Evolutionary conservation across 2,329 filamentous ascomycete genomes (phyloP), one percentile per base, ranked within the genome.

Genomic region (Claviceps sp.): DNA sequence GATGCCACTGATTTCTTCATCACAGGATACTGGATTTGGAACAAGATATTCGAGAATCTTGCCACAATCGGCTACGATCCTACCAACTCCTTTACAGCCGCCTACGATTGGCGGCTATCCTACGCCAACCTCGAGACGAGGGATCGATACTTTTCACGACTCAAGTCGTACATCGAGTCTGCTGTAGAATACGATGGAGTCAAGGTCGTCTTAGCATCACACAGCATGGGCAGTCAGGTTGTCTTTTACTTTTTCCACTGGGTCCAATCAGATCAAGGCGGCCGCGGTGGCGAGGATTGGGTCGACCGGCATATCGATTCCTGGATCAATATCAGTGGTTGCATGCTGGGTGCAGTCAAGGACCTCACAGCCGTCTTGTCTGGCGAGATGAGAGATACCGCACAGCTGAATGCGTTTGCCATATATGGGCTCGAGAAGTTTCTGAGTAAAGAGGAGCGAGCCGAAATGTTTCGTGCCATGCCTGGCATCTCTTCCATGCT

Each of bases 241-340:
- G 72, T 94, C 5, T 91, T 94, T 67, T 94, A 85, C 65, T 86
- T 84, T 60, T 79, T 90, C 55, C 81, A 84, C 58, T 85, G 82
- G 82, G 93, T 95, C 1, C 87, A 95, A 16, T 80, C 80, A 50
- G 78, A 84, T 2, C 75, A 82, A 50, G 87, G 87, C 5, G 93
- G 93, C 4, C 81, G 81, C 20, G 91, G 89, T 1, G 91, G 93
- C 1, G 76, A 84, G 40, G 78, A 81, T 50, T 98, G 93, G 93
- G 91, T 98, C 0, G 90, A 98, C 54, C 78, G 77, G 18, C 79
- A 96, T 63, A 75, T 98, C 50, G 93, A 94, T 58, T 86, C 88
- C 2, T 98, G 94, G 90, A 94, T 98, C 72, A 98, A 98, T 65
- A 89, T 98, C 61, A 93, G 86, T 58, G 93, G 93, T 5, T 98